A percentile compares a stretch with the other conserved stretches of the same genome.
phyloP scores from a whole-genome alignment of 1,284 basidiomycete genomes.

The Ganoderma resinaceum region DNA sequence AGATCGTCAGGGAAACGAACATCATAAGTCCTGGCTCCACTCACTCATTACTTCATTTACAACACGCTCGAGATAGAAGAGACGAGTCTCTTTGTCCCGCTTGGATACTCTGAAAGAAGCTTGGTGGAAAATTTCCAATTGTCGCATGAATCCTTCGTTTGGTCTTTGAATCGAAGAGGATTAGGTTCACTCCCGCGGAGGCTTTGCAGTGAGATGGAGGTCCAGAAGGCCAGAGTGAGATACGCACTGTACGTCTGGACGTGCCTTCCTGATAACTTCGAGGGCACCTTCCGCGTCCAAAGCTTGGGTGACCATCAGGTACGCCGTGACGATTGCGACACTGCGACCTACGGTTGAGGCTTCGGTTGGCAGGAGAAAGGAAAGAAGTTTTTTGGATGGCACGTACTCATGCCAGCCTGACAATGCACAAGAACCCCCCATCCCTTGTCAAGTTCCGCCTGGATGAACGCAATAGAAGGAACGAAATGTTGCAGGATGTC shows the following conservation, averaged over 20 bases:
- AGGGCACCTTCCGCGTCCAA: conserved; percentile 74
- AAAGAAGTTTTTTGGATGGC: background rate
- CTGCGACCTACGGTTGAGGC: conserved; percentile 64
- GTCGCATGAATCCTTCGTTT: conserved; percentile 79
- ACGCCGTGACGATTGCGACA: conserved; percentile 83
- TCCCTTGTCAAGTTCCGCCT: conserved; percentile 75
- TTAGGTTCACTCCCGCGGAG: background rate
- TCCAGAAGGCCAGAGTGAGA: background rate
- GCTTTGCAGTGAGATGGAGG: background rate
- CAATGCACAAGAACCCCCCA: conserved; percentile 87
- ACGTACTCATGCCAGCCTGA: conserved; percentile 85
- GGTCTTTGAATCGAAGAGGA: conserved; percentile 56
- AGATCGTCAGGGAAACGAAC: conserved; percentile 12
- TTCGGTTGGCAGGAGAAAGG: background rate
- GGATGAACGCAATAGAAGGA: conserved; percentile 81
- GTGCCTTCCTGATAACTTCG: conserved; percentile 65
- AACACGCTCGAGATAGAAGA: conserved; percentile 83
- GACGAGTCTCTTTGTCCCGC: conserved; percentile 73
- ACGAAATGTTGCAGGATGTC: conserved; percentile 83
- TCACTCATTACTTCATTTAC: conserved; percentile 80
- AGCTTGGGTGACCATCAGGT: conserved; percentile 78
- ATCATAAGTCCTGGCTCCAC: conserved; percentile 35
- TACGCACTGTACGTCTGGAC: conserved; percentile 77
- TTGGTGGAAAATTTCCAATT: conserved; percentile 80
- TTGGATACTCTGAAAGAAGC: conserved; percentile 75